These are phyloP conservation scores for Urtica urens DNA, from an alignment of 306 rosid genomes.

Conservation along the genomic window DNA sequence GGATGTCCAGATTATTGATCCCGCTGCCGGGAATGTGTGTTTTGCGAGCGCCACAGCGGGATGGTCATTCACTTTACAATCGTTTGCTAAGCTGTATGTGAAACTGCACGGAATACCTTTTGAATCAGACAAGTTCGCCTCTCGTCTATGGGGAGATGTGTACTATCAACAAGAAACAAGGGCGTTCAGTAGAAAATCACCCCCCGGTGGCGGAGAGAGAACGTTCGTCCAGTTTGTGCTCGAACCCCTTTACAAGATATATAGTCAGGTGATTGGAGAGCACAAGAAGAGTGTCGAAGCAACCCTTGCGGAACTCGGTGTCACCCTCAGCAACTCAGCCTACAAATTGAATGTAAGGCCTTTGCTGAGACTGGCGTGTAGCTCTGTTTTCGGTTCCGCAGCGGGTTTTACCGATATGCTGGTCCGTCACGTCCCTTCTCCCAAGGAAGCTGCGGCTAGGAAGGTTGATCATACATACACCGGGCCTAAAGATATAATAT, in stretches of 20 bases:
- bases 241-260: conserved; percentile 85
- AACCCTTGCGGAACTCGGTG: conserved; percentile 92
- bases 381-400: conserved; percentile 84
- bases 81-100: conserved; percentile 77
- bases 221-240: conserved; percentile 91
- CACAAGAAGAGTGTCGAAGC: conserved; percentile 98
- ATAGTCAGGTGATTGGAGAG: conserved; percentile 95
- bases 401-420: conserved; percentile 96
- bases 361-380: conserved; percentile 88
- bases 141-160: conserved; percentile 88
- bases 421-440: conserved; percentile 88
- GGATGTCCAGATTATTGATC: conserved; percentile 77
- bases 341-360: conserved; percentile 92
- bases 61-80: conserved; percentile 92
- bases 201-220: conserved; percentile 81
- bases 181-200: conserved; percentile 73
- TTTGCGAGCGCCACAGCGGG: conserved; percentile 95
- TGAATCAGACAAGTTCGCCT: conserved; percentile 74
- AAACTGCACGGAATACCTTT: conserved; percentile 77
- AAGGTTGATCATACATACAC: conserved; percentile 85
- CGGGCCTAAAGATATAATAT: conserved; percentile 72
- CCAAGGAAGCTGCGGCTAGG: conserved; percentile 65
- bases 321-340: conserved; percentile 84
- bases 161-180: conserved; percentile 78
- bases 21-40: conserved; percentile 90